Evolutionary conservation across 164 flowering plant species (phyloP), one percentile per base, ranked within the genome.

Genomic region (Annona cherimola): DNA sequence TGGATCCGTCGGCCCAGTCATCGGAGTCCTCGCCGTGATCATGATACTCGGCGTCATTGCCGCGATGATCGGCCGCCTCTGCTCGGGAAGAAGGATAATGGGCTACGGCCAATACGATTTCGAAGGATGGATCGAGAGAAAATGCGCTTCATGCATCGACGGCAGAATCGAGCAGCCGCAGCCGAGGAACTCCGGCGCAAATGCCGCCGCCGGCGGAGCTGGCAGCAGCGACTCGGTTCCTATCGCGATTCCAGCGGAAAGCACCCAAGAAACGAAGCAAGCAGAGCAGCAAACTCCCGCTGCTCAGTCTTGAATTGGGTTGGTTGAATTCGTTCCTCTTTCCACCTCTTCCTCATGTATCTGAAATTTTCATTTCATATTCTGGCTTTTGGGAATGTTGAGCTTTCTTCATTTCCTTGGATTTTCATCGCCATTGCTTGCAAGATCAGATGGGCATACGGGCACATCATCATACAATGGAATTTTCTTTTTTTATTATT

Each of bases 1-100:
- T 71, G 90, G 89, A 59, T 88, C 93, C 3, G 77, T 88, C 4
- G 94, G 97, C 2, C 87, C 97, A 3, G 85, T 90, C 5, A 90
- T 92, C n/a, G 95, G 80, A 0, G 95, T 88, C 42, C 82, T 92
- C 0, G 87, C 89, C 1, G 84, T 89, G 77, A 83, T 92, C 65
- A 71, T 81, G 12, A 70, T 92, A 1, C 68, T 92, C 4, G 90
- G 97, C 0, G 79, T 85, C 14, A 69, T 86, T 0, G 88, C 97
- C 1, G 90, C 83, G 2, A 83, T 92, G 84, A 78, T 92, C 4
- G 97, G 97, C 0, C 73, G 94, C 69, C 84, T 92, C 19, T 92
- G 94, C 70, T 84, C 88, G 2, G 97, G 97, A 44, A 80, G 92
- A 55, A 76, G 79, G 42, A 66, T 91, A 76, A 79, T 84, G 82